Conservation (phyloP, 2,329 filamentous ascomycete species). For the Fusarium austroafricanum region DNA sequence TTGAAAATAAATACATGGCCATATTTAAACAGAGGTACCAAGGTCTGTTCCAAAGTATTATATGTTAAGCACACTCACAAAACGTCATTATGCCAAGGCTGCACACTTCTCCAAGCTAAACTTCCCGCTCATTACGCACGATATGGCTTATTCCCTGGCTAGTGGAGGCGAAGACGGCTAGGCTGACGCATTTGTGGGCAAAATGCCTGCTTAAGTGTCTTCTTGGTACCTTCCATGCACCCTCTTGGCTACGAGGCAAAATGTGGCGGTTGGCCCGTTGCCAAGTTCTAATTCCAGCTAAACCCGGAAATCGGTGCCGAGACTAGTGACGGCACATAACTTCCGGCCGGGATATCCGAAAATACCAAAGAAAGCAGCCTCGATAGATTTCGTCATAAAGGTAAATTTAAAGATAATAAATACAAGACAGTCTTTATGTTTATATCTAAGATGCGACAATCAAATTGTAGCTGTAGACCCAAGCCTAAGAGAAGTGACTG, state of each 20-base stretch:
- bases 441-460: no score
- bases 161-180: neutral
- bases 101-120: neutral
- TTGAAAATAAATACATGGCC: neutral
- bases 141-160: neutral
- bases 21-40: neutral
- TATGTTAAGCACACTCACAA: neutral
- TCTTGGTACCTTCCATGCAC: neutral
- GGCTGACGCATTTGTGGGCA: conserved; percentile 13
- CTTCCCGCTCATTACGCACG: neutral
- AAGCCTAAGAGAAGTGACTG: no score
- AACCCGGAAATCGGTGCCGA: conserved; percentile 12
- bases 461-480: no score
- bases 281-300: conserved; percentile 9
- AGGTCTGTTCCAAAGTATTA: neutral
- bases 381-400: neutral
- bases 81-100: conserved; percentile 14
- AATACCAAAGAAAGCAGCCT: neutral
- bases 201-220: conserved; percentile 2
- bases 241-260: neutral
- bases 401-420: no score
- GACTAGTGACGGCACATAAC: conserved; percentile 14
- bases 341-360: conserved; percentile 28
- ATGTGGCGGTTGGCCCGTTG: neutral
- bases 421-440: no score